Evolutionary conservation across 805 yeast genomes (phyloP).

Genomic region (Candida peoriensis): DNA sequence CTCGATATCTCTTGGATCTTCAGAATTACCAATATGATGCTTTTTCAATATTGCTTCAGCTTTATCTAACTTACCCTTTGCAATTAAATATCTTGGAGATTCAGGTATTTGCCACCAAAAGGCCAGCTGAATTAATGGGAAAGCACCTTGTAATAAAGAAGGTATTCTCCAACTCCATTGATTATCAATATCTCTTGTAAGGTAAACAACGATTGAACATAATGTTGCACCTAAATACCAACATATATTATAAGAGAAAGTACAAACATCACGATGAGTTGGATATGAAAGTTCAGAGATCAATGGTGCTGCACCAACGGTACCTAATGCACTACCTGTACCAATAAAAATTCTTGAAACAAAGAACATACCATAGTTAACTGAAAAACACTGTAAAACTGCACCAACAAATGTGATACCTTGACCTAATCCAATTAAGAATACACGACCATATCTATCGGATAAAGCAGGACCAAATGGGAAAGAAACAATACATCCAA

Average conservation of each 20-base stretch:
- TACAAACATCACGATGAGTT: slow-evolving; percentile 25
- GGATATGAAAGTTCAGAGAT: slow-evolving; percentile 38
- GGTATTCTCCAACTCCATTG: slow-evolving; percentile 52
- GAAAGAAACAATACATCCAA: slow-evolving; percentile 34
- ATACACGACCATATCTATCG: slow-evolving; percentile 40
- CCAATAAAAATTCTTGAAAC: slow-evolving; percentile 30
- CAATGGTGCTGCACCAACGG: slow-evolving; percentile 39
- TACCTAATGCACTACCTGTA: slow-evolving; percentile 28
- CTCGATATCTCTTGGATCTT: slow-evolving; percentile 13
- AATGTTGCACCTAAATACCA: slow-evolving; percentile 51
- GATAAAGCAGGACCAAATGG: slow-evolving; percentile 23
- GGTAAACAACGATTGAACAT: slow-evolving; percentile 26
- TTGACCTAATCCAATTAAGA: slow-evolving; percentile 15
- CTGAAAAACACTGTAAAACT: slow-evolving; percentile 21
- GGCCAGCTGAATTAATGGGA: slow-evolving; percentile 38
- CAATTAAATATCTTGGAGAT: slow-evolving; percentile 41
- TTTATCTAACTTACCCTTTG: slow-evolving; percentile 35
- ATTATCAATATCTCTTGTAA: slow-evolving; percentile 24
- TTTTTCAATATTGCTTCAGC: slow-evolving; percentile 38
- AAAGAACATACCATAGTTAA: slow-evolving; percentile 9
- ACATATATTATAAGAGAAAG: slow-evolving; percentile 36
- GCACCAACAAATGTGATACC: slow-evolving; percentile 18
- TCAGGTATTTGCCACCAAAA: slow-evolving; percentile 39
- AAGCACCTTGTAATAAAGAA: slow-evolving; percentile 41
- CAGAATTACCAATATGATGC: slow-evolving; percentile 33